Evolutionary conservation across 306 rosid genomes (phyloP), one percentile per base, ranked within the genome.

Genomic region (Malus sieversii): DNA sequence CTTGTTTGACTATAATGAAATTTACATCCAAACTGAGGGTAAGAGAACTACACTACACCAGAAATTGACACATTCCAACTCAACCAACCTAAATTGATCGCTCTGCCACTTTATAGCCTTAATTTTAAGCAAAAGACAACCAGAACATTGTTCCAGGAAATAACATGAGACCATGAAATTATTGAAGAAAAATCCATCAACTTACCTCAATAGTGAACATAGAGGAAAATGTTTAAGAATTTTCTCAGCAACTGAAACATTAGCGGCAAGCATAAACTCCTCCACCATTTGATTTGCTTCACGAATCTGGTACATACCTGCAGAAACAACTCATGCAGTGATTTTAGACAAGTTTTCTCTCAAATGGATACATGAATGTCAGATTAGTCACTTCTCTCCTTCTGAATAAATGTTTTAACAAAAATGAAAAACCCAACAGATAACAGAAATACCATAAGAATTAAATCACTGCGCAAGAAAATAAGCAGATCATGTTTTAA

Each of bases 201-300:
- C 80, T 74, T 78, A 88, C 99, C 99, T 92, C 85, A 95, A 83
- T 45, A 95, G 81, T 35, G 99, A 88, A 83, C 96, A 92, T 22
- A 72, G 38, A 19, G 99, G 86, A 68, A 90, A 95, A 77, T 84
- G 88, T 71, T 88, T 78, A 48, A 95, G 98, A 77, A 95, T 92
- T 79, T 92, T 90, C 79, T 88, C 86, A 11, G 99, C 97, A 65
- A 95, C 98, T 4, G 99, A 89, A 82, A 95, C 90, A 79, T 95
- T 92, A 74, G 99, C 99, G 51, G 99, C 93, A 86, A 95, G 99
- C 99, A 95, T 95, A 84, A 95, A 95, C 90, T 95, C 99, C 91
- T 95, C 99, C 70, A 95, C 98, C 99, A 95, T 92, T 88, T 95
- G 98, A 79, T 95, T 95, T 78, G 99, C 97, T 87, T 95, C 99